Conservation (phyloP, 2,329 filamentous ascomycete species). For the Exophiala viscosa region DNA sequence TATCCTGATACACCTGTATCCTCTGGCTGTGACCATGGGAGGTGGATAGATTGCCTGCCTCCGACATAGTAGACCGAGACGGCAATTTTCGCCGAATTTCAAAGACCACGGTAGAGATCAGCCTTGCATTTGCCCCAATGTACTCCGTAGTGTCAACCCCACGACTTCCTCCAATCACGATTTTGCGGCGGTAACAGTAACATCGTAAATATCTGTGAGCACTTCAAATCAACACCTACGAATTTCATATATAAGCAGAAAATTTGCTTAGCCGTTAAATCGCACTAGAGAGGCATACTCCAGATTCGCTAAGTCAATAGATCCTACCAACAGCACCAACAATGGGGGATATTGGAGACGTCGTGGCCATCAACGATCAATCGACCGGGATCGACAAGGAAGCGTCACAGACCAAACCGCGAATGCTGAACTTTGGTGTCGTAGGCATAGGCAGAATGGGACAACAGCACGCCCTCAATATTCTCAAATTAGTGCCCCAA, state of each 20-base stretch:
- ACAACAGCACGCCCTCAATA: conserved; percentile 50
- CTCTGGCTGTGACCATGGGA: too few species aligned
- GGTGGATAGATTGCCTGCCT: neutral
- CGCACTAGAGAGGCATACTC: neutral
- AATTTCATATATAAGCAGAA: neutral
- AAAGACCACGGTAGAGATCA: neutral
- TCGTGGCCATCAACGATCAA: neutral
- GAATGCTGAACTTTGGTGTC: conserved; percentile 36
- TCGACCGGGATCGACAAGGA: neutral
- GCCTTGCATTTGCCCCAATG: neutral
- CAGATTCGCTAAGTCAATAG: neutral
- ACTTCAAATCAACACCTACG: neutral
- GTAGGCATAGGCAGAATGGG: conserved; percentile 54
- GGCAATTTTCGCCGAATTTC: neutral
- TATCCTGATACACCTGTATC: too few species aligned
- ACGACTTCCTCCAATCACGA: neutral
- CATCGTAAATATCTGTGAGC: too few species aligned
- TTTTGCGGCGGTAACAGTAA: too few species aligned
- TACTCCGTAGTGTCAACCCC: neutral
- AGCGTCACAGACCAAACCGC: neutral
- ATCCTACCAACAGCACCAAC: neutral
- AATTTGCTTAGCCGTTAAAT: neutral
- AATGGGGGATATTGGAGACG: neutral
- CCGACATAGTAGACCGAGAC: neutral
- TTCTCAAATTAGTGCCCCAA: conserved; percentile 45